These are phyloP conservation scores for Carex parvula DNA, from an alignment of 176 grass and related monocot species.

Conservation along the genomic window DNA sequence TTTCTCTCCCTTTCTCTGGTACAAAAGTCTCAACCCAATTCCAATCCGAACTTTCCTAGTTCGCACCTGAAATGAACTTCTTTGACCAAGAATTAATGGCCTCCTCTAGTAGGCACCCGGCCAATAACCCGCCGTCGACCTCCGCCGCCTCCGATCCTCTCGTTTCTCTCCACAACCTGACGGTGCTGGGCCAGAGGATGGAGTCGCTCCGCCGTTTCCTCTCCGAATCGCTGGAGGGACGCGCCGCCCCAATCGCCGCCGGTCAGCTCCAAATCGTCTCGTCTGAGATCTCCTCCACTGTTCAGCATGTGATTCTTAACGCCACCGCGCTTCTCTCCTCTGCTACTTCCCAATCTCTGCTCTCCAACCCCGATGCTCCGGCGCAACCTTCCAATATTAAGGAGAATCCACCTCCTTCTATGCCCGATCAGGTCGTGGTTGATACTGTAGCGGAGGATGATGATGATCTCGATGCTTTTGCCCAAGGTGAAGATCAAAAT, in stretches of 20 bases:
- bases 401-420: slow-evolving; percentile 23
- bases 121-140: not conserved
- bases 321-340: slow-evolving; percentile 71
- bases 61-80: not conserved
- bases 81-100: slow-evolving; percentile 4
- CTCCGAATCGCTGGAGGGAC: slow-evolving; percentile 24
- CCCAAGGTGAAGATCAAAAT: slow-evolving; percentile 8
- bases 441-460: slow-evolving; percentile 7
- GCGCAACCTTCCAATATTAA: slow-evolving; percentile 8
- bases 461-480: slow-evolving; percentile 20
- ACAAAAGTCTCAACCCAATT: slow-evolving; percentile 4
- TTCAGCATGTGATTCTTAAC: slow-evolving; percentile 72
- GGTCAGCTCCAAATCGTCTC: slow-evolving; percentile 42
- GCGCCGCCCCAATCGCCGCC: slow-evolving; percentile 17
- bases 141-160: slow-evolving; percentile 13
- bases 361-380: not conserved
- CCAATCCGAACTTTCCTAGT: not conserved
- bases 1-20: not conserved
- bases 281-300: slow-evolving; percentile 70
- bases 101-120: not conserved
- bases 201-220: slow-evolving; percentile 23
- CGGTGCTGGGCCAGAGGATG: slow-evolving; percentile 16
- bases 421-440: not conserved
- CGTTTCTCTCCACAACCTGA: slow-evolving; percentile 7
- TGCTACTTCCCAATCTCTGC: slow-evolving; percentile 28